These are phyloP conservation scores for Botrytis elliptica DNA, from an alignment of 2,329 filamentous ascomycete genomes.

Conservation along the genomic window DNA sequence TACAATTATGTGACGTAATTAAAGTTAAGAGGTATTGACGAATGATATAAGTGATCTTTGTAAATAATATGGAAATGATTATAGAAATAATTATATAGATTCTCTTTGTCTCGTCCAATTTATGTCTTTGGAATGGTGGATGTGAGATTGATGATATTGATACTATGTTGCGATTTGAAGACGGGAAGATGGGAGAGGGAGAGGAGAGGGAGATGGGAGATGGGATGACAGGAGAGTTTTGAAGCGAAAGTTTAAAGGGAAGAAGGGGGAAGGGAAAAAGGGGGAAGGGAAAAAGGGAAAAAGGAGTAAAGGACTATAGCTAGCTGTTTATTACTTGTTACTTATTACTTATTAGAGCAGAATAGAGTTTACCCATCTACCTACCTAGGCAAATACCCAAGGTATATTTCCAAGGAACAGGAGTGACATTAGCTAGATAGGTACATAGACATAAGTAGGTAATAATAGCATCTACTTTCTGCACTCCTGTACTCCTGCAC, in stretches of 20 bases:
- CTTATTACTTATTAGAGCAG: neutral
- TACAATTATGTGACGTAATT: slow-evolving; percentile 13
- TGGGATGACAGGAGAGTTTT: neutral
- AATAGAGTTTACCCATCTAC: neutral
- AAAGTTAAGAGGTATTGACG: neutral
- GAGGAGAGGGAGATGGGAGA: no score
- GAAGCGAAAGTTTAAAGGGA: neutral
- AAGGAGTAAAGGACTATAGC: neutral
- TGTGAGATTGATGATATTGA: neutral
- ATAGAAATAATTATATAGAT: neutral
- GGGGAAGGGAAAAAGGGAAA: neutral
- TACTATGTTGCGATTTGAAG: neutral
- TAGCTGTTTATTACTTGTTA: no score
- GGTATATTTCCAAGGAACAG: neutral
- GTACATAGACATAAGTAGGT: no score
- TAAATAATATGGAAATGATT: neutral
- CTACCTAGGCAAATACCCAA: neutral
- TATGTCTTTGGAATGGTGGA: neutral
- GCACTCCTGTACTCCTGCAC: no score
- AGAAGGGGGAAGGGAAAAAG: neutral
- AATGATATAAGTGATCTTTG: neutral
- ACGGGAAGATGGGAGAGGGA: neutral
- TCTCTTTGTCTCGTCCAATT: neutral
- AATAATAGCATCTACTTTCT: no score
- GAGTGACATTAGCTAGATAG: no score